Evolutionary conservation across 495 filamentous ascomycete genomes (phyloP).

Genomic region (Astrothelium subdiscretum): DNA sequence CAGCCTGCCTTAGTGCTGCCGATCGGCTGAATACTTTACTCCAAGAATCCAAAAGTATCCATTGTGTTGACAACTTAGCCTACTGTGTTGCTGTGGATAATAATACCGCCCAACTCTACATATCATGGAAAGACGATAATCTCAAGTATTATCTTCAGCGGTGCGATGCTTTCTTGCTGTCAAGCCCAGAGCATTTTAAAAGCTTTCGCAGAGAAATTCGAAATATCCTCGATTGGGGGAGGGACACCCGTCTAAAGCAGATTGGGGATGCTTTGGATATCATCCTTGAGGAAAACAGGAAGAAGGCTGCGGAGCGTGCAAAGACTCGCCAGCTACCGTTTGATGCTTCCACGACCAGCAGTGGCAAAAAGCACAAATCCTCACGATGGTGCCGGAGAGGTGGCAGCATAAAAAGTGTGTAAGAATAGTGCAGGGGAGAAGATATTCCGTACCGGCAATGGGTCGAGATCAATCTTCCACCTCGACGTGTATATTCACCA

Average conservation of each 20-base stretch:
- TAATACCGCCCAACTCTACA: slow-evolving; percentile 23
- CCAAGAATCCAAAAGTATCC: slow-evolving; percentile 14
- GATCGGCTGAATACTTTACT: slow-evolving; percentile 7
- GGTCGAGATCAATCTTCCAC: too few species aligned
- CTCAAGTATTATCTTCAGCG: slow-evolving; percentile 23
- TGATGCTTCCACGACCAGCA: not conserved
- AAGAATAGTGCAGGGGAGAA: too few species aligned
- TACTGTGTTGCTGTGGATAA: slow-evolving; percentile 28
- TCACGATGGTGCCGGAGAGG: too few species aligned
- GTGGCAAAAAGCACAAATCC: not conserved
- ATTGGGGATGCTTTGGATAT: slow-evolving; percentile 24
- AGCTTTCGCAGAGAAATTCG: slow-evolving; percentile 26
- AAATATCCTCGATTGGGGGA: slow-evolving; percentile 30
- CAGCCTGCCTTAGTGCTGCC: slow-evolving; percentile 16
- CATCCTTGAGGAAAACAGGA: slow-evolving; percentile 4
- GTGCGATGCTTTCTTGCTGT: slow-evolving; percentile 19
- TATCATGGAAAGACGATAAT: slow-evolving; percentile 22
- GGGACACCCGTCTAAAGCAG: slow-evolving; percentile 19
- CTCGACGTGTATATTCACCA: too few species aligned
- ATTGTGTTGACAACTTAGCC: slow-evolving; percentile 18
- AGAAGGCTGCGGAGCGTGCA: not conserved
- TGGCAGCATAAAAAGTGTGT: too few species aligned
- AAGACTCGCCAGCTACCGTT: not conserved
- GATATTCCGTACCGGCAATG: too few species aligned
- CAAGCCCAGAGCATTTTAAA: slow-evolving; percentile 20